A percentile compares a stretch with the other conserved stretches of the same genome.
Conservation (phyloP, 2,329 filamentous ascomycete genomes). For the Herpotrichia juniperi region DNA sequence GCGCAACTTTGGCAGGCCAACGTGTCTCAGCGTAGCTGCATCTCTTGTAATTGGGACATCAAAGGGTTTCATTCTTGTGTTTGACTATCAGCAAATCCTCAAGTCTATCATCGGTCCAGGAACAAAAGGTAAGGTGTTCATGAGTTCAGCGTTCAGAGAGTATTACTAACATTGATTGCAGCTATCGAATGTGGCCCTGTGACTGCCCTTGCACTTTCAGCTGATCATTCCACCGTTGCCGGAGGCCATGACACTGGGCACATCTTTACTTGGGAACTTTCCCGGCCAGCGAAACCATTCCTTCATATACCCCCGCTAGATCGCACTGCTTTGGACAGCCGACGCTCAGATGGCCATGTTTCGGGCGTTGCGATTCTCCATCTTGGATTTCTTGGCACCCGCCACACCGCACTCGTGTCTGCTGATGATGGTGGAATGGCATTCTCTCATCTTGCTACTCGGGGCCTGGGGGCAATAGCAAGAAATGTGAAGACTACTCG, state of each 20-base stretch:
- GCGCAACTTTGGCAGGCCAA: slow-evolving; percentile 90
- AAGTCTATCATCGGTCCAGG: slow-evolving; percentile 93
- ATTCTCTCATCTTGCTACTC: slow-evolving; percentile 92
- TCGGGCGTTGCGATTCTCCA: slow-evolving; percentile 80
- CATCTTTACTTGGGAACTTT: slow-evolving; percentile 97
- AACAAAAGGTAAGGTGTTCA: slow-evolving; percentile 72
- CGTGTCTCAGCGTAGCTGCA: slow-evolving; percentile 86
- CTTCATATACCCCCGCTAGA: slow-evolving; percentile 82
- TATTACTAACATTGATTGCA: slow-evolving; percentile 49
- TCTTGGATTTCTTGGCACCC: slow-evolving; percentile 90
- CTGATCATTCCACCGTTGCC: slow-evolving; percentile 90
- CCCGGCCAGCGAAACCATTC: slow-evolving; percentile 82
- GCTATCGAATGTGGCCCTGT: slow-evolving; percentile 90
- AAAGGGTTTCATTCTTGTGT: slow-evolving; percentile 92
- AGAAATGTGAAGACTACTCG: slow-evolving; percentile 87
- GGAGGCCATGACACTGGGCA: slow-evolving; percentile 87
- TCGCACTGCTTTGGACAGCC: slow-evolving; percentile 65
- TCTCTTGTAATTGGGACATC: slow-evolving; percentile 90
- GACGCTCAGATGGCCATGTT: slow-evolving; percentile 81
- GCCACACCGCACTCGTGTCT: slow-evolving; percentile 92
- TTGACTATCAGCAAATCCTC: slow-evolving; percentile 95
- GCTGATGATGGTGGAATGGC: slow-evolving; percentile 97
- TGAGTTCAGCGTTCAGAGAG: neutral
- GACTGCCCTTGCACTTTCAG: slow-evolving; percentile 86
- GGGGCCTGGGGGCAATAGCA: slow-evolving; percentile 85